A percentile compares a stretch with the other conserved stretches of the same genome.
Evolutionary conservation across 768 basidiomycete genomes (phyloP).

Genomic region (Lentinus brumalis): DNA sequence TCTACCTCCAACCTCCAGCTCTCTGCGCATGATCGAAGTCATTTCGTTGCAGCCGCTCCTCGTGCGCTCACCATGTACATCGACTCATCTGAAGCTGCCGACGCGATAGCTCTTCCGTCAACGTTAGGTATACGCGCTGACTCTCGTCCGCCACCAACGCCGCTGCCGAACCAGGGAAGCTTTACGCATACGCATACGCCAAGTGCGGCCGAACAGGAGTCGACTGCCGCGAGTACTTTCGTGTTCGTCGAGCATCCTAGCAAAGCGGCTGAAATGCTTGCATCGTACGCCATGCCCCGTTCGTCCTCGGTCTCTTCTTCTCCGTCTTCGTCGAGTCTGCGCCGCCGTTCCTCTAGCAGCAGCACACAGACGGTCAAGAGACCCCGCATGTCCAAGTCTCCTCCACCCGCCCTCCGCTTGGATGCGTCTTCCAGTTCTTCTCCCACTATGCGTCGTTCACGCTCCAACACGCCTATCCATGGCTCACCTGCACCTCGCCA

Average conservation of each 20-base stretch:
- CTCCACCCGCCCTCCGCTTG: constrained; percentile 16
- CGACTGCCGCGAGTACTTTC: background rate
- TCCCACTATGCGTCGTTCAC: constrained; percentile 16
- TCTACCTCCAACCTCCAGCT: constrained; percentile 49
- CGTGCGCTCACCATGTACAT: constrained; percentile 77
- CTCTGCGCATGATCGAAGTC: constrained; percentile 51
- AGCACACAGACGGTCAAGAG: constrained; percentile 16
- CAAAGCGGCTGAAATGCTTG: constrained; percentile 27
- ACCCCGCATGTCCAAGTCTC: constrained; percentile 19
- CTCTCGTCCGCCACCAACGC: constrained; percentile 21
- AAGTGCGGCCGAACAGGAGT: constrained; percentile 14
- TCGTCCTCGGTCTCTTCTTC: constrained; percentile 12
- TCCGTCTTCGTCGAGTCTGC: constrained; percentile 10
- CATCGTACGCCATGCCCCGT: constrained; percentile 24
- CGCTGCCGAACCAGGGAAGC: constrained; percentile 13
- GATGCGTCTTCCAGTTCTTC: constrained; percentile 13
- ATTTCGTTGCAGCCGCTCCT: constrained; percentile 68
- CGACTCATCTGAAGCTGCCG: constrained; percentile 54
- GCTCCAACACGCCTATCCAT: constrained; percentile 36
- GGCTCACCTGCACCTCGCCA: constrained; percentile 22
- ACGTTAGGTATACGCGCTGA: constrained; percentile 62
- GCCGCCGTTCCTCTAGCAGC: constrained; percentile 20
- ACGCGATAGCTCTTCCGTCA: constrained; percentile 62
- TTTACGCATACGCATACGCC: constrained; percentile 3
- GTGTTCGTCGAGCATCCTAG: background rate